Evolutionary conservation across 2,329 filamentous ascomycete species (phyloP).

Genomic region (Chaetomiaceae sp.): DNA sequence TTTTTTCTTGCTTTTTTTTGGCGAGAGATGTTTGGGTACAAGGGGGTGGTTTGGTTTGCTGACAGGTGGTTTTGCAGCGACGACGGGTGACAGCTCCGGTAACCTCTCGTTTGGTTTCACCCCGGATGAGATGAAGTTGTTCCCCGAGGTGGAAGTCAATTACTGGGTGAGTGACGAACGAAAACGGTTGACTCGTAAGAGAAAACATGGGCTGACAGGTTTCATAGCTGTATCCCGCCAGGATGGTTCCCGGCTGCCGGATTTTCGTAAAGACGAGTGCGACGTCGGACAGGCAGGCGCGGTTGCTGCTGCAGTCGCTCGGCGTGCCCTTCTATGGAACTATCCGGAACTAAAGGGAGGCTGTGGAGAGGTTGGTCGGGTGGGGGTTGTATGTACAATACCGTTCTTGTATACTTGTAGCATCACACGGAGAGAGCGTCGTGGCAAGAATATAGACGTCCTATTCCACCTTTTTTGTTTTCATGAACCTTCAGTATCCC

Average conservation of each 20-base stretch:
- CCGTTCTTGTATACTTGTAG: conserved; percentile 20
- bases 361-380: conserved; percentile 13
- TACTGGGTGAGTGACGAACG: conserved; percentile 70
- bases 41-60: neutral
- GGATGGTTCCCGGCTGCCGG: conserved; percentile 80
- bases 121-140: conserved; percentile 70
- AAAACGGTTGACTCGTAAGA: neutral
- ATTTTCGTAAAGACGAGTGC: conserved; percentile 81
- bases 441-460: neutral
- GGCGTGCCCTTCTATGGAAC: conserved; percentile 75
- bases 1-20: no score
- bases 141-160: conserved; percentile 93
- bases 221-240: conserved; percentile 52
- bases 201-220: conserved; percentile 15
- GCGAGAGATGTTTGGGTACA: no score
- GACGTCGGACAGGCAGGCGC: conserved; percentile 77
- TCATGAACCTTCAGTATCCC: conserved; percentile 7
- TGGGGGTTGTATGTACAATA: conserved; percentile 25
- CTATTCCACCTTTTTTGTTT: neutral
- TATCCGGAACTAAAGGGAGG: conserved; percentile 23
- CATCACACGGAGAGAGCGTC: conserved; percentile 10
- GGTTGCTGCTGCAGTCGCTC: conserved; percentile 65
- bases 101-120: conserved; percentile 81
- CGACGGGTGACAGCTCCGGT: conserved; percentile 79
- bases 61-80: conserved; percentile 29